phyloP scores from a whole-genome alignment of 1,139 yeast genomes.

The Geotrichum candidum region DNA sequence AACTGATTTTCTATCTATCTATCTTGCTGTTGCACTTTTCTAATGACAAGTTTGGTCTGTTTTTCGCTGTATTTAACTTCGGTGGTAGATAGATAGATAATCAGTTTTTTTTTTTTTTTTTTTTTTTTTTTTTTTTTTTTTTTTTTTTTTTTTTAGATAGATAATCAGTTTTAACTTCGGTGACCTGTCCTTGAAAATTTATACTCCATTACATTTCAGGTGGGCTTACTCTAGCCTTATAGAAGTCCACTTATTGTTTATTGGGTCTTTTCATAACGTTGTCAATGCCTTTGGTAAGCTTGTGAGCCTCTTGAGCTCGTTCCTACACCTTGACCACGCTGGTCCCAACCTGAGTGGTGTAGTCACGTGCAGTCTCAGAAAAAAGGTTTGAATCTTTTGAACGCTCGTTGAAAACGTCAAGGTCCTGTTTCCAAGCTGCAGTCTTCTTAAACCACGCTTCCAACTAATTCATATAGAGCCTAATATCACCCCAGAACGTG shows the following conservation, averaged over 20 bases:
- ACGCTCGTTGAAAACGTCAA: not conserved
- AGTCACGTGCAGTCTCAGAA: not conserved
- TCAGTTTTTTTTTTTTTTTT: too few relatives aligned
- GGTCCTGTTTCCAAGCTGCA: not conserved
- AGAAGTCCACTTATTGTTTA: not conserved
- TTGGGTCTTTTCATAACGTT: not conserved
- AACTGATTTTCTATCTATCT: too few relatives aligned
- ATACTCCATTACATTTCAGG: not conserved
- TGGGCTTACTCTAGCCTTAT: not conserved
- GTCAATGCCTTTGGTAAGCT: not conserved
- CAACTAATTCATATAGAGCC: too few relatives aligned
- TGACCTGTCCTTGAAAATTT: not conserved
- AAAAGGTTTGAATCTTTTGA: not conserved
- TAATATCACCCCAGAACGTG: too few relatives aligned
- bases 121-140: too few relatives aligned
- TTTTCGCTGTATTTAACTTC: not conserved
- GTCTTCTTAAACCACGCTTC: too few relatives aligned
- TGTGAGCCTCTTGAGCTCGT: not conserved
- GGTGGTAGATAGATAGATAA: too few relatives aligned
- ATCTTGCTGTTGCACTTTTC: too few relatives aligned
- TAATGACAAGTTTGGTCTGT: not conserved
- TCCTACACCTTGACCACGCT: not conserved
- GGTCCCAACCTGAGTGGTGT: not conserved
- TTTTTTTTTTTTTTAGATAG: too few relatives aligned
- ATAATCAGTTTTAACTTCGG: not conserved